Evolutionary conservation across 2,329 filamentous ascomycete species (phyloP).

Genomic region (Apiospora aurea): DNA sequence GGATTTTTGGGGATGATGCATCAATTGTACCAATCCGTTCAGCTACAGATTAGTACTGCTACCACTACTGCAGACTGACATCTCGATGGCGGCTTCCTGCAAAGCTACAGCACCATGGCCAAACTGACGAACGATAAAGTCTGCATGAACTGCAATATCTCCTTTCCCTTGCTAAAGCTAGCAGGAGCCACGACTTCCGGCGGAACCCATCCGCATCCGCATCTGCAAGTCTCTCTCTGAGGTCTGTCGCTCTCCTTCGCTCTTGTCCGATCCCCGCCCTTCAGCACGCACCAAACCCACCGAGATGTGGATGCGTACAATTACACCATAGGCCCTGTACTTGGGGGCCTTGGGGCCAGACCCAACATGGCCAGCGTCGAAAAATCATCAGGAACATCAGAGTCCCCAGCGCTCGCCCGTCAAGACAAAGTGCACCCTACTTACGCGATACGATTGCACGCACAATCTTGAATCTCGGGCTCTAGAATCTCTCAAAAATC

Average conservation of each 20-base stretch:
- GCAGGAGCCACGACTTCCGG: background rate
- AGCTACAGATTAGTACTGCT: background rate
- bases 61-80: background rate
- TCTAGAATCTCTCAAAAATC: background rate
- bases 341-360: background rate
- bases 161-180: background rate
- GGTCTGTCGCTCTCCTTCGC: background rate
- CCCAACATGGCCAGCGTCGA: background rate
- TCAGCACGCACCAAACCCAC: background rate
- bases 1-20: background rate
- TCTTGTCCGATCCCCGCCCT: background rate
- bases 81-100: background rate
- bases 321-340: background rate
- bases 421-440: background rate
- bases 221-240: background rate
- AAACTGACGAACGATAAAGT: background rate
- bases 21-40: background rate
- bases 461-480: too few relatives aligned
- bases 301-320: conserved; percentile 4
- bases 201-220: conserved; percentile 2
- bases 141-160: background rate
- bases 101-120: background rate
- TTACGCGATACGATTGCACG: too few relatives aligned
- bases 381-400: background rate
- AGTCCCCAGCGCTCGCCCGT: background rate